These are phyloP conservation scores for Solanum pinnatisectum DNA, from an alignment of 257 asterid genomes.

Conservation along the genomic window DNA sequence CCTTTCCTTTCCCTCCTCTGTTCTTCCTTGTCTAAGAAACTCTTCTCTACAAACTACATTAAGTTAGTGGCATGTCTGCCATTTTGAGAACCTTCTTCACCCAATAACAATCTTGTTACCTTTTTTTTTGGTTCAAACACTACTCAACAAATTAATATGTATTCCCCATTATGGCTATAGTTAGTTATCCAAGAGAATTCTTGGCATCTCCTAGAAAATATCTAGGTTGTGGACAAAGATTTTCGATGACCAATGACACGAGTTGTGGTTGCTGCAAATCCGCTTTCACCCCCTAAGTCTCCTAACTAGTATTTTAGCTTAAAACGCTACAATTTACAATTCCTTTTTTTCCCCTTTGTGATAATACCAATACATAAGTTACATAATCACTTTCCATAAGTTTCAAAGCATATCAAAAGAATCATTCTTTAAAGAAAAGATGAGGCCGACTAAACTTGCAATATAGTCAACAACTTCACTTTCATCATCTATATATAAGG, in stretches of 20 bases:
- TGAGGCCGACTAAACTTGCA: constrained; percentile 17
- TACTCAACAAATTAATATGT: background rate
- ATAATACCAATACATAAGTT: constrained; percentile 10
- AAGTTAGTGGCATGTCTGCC: too few relatives aligned
- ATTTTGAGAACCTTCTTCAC: constrained; percentile 8
- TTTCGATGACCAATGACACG: background rate
- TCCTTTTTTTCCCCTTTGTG: background rate
- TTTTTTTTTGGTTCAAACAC: background rate
- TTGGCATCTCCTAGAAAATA: background rate
- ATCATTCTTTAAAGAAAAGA: constrained; percentile 13
- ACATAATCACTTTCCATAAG: constrained; percentile 25
- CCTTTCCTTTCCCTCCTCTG: background rate
- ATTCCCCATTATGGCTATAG: background rate
- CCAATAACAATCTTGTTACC: background rate
- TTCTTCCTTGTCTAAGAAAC: constrained; percentile 4
- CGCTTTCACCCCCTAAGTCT: background rate
- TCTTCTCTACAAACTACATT: constrained; percentile 4
- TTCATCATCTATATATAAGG: constrained; percentile 32
- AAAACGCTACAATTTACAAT: background rate
- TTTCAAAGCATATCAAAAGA: constrained; percentile 23
- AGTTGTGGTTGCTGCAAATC: background rate
- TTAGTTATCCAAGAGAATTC: background rate
- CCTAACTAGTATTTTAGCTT: background rate
- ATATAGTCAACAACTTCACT: constrained; percentile 9
- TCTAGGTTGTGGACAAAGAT: background rate